A percentile compares a stretch with the other conserved stretches of the same genome.
Evolutionary conservation across 2,329 filamentous ascomycete genomes (phyloP).

Genomic region (Beauveria rudraprayagi): DNA sequence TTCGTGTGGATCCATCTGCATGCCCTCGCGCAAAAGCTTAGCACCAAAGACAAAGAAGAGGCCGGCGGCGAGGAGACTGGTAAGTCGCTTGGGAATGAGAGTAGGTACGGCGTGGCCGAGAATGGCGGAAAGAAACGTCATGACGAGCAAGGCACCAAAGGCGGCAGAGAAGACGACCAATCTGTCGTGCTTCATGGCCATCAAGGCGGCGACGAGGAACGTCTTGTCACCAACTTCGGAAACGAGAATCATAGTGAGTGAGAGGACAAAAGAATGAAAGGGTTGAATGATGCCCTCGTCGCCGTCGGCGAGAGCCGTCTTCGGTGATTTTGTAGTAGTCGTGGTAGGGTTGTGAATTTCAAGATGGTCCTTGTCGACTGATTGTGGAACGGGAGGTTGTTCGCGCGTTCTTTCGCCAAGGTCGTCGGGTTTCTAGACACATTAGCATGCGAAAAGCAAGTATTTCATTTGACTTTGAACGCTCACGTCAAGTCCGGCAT

Average conservation of each 20-base stretch:
- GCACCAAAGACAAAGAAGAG: constrained; percentile 87
- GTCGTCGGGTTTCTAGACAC: constrained; percentile 64
- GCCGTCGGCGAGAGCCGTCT: constrained; percentile 24
- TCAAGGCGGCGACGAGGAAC: constrained; percentile 90
- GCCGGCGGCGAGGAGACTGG: constrained; percentile 74
- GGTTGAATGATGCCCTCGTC: constrained; percentile 62
- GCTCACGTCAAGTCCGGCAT: constrained; percentile 31
- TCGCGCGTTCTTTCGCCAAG: constrained; percentile 73
- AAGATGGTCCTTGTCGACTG: constrained; percentile 56
- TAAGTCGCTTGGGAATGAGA: constrained; percentile 82
- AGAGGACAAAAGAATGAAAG: constrained; percentile 81
- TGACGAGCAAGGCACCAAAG: constrained; percentile 82
- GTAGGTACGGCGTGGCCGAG: constrained; percentile 88
- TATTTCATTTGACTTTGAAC: neutral
- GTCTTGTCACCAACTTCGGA: constrained; percentile 98
- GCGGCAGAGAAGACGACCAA: constrained; percentile 90
- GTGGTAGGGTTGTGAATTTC: constrained; percentile 33
- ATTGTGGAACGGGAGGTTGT: constrained; percentile 59
- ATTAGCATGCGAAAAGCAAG: neutral
- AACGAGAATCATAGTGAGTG: constrained; percentile 94
- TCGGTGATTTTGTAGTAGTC: constrained; percentile 17
- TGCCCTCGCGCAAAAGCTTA: constrained; percentile 76
- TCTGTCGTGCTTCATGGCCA: constrained; percentile 98
- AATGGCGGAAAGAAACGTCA: constrained; percentile 91
- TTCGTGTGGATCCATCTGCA: constrained; percentile 81